Evolutionary conservation across 441 rosid species (phyloP), one percentile per base, ranked within the genome.

Genomic region (Pelargonium australe): DNA sequence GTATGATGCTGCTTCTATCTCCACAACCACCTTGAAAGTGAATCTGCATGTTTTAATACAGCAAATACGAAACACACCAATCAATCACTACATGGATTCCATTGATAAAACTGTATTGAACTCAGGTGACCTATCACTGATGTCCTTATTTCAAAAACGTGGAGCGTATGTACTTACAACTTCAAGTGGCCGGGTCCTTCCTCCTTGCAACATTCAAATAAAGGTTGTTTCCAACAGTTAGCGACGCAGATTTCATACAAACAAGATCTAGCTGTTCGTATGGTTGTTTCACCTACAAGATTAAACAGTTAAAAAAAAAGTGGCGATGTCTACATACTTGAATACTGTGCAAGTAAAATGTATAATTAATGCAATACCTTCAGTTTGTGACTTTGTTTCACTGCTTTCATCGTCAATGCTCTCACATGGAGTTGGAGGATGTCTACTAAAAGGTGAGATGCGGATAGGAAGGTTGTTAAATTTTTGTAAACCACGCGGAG

Each of bases 161-260:
- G 34, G 34, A 28, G 34, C 34, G 2, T 28, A 28, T 28, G 34
- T 23, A 79, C 96, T 83, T 84, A 90, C 99, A 17, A 41, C 78
- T 82, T 91, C 78, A 81, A 70, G 80, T 95, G 99, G 79, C 90
- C 70, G 58, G 85, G 91, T 76, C 99, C 96, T 80, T 84, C 87
- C 78, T 87, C 96, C 25, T 78, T 69, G 69, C 88, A 87, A 69
- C 97, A 92, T 68, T 82, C 90, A 45, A 90, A 92, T 19, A 41
- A 20, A 1, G 99, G 99, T 44, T 86, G 76, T 67, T 85, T 87
- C 97, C 97, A 95, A 80, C 78, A 81, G 79, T 89, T 86, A 69
- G 78, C 87, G 57, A 82, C 82, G 66, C 98, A 95, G 51, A 83
- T 78, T 83, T 95, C 97, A 61, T 63, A 75, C 76, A 95, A 75